Evolutionary conservation across 352 stramenopile species (phyloP), one percentile per base, ranked within the genome.

Genomic region (Phytopythium oedochilum): DNA sequence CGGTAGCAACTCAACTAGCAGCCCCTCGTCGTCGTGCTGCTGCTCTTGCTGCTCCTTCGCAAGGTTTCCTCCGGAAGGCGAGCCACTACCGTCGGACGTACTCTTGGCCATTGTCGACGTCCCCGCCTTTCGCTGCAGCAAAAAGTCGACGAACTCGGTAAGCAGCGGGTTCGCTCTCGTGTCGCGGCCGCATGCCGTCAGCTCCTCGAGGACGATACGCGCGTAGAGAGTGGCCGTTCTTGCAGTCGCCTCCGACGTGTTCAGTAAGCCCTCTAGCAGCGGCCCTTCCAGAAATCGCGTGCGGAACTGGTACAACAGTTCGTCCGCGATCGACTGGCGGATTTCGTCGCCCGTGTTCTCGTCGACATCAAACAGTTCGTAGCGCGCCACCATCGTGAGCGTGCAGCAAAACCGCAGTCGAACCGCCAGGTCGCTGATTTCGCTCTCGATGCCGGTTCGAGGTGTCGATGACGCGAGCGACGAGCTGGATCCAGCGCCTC

Each of bases 331-430:
- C 10, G 83, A 94, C 29, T 63, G 62, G 5, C 53, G 71, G 18
- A 70, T 55, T 29, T 83, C 53, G 29, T 70, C 59, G 3, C 71
- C 69, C 0, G 66, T 68, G 20, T 80, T 53, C 42, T 83, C 73
- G 39, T 86, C 60, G 18, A 64, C 28, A 53, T 86, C 67, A 36
- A 78, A 48, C 29, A 92, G 60, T 45, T 93, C 75, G 51, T 76
- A 91, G 15, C 75, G 79, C 18, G 79, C 85, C 23, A 93, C 82
- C 85, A 95, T 93, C 0, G 77, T 65, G 18, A 95, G 64, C 17
- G 85, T 93, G 25, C 78, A 91, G 58, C 85, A 95, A 56, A 95
- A 95, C 1, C 83, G 85, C n/a, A 95, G 53, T 6, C 83, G 68
- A 1, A 75, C 68, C 31, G 83, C 76, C 1, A 95, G 66, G 12